A percentile compares a stretch with the other conserved stretches of the same genome.
Conservation (phyloP, 2,329 filamentous ascomycete genomes). For the Exutisphaerella laricina region DNA sequence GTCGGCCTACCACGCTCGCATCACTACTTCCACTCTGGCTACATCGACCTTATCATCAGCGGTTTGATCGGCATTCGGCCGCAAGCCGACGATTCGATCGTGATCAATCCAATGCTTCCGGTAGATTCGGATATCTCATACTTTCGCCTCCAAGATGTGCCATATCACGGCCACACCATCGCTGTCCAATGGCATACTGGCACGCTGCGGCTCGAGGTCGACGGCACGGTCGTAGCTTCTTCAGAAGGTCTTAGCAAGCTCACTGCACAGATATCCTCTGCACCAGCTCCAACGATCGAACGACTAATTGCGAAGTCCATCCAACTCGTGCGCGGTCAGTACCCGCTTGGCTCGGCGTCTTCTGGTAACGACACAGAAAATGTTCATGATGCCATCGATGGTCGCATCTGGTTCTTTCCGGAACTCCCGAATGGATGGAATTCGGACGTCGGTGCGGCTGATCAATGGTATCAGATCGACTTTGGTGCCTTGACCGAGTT, state of each 20-base stretch:
- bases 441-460: constrained; percentile 25
- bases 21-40: constrained; percentile 46
- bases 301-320: constrained; percentile 35
- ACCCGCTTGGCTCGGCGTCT: constrained; percentile 33
- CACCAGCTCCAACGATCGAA: constrained; percentile 26
- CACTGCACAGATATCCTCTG: constrained; percentile 21
- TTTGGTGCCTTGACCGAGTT: constrained; percentile 31
- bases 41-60: constrained; percentile 38
- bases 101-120: constrained; percentile 38
- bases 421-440: constrained; percentile 39
- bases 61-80: constrained; percentile 42
- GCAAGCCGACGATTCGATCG: constrained; percentile 35
- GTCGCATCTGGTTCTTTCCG: constrained; percentile 38
- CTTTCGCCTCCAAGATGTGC: constrained; percentile 39
- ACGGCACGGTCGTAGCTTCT: constrained; percentile 32
- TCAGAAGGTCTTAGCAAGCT: constrained; percentile 28
- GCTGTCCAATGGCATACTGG: constrained; percentile 39
- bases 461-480: constrained; percentile 37
- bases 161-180: constrained; percentile 41
- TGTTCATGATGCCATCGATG: constrained; percentile 37
- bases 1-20: constrained; percentile 40
- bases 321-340: constrained; percentile 31
- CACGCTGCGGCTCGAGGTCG: constrained; percentile 35
- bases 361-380: constrained; percentile 23
- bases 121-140: constrained; percentile 33